Conservation (phyloP, 768 basidiomycete species). For the Phlebiopsis flavidoalba region DNA sequence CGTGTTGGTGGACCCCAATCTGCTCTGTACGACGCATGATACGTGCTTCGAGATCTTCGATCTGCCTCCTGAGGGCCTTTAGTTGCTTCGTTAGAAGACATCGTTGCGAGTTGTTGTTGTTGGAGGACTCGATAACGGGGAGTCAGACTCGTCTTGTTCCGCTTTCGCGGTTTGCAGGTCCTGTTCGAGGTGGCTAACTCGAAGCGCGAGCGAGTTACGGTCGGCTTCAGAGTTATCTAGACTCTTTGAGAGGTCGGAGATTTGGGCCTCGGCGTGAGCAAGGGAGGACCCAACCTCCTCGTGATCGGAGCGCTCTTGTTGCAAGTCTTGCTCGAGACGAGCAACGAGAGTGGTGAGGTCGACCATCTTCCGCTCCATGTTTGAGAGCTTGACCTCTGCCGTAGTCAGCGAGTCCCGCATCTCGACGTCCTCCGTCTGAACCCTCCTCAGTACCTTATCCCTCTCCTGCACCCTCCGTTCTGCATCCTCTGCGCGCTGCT, state of each 20-base stretch:
- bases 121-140: constrained; percentile 58
- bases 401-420: constrained; percentile 10
- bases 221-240: constrained; percentile 59
- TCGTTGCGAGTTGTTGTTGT: constrained; percentile 58
- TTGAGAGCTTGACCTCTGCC: constrained; percentile 12
- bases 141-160: constrained; percentile 52
- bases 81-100: constrained; percentile 53
- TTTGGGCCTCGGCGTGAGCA: constrained; percentile 37
- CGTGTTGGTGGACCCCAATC: constrained; percentile 75
- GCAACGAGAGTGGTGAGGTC: constrained; percentile 15
- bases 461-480: neutral
- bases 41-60: constrained; percentile 63
- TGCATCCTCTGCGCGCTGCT: neutral
- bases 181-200: constrained; percentile 54
- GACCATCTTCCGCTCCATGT: constrained; percentile 9
- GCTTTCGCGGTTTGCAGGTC: constrained; percentile 51
- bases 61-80: constrained; percentile 54
- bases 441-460: neutral
- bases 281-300: constrained; percentile 26
- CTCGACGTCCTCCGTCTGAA: constrained; percentile 10
- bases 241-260: constrained; percentile 39
- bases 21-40: constrained; percentile 66
- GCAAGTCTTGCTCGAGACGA: constrained; percentile 16
- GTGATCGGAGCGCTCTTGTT: constrained; percentile 13
- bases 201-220: constrained; percentile 62